A percentile compares a stretch with the other conserved stretches of the same genome.
Evolutionary conservation across 805 yeast species (phyloP).

Genomic region (Myxozyma sirexii): DNA sequence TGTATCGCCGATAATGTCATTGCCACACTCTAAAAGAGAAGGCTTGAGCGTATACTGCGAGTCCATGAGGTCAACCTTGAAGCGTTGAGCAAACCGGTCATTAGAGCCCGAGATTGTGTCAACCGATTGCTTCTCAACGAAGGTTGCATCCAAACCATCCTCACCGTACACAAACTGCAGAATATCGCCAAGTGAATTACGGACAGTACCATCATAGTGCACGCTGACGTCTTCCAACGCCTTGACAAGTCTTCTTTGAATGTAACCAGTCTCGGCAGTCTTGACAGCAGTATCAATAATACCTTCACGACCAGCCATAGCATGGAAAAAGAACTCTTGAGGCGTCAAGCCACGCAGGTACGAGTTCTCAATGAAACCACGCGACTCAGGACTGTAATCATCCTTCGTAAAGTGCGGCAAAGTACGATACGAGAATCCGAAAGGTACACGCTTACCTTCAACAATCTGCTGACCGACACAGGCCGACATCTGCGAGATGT

Average conservation of each 20-base stretch:
- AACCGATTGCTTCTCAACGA: constrained; percentile 92
- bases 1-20: constrained; percentile 87
- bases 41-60: constrained; percentile 64
- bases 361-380: constrained; percentile 97
- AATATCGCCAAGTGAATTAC: constrained; percentile 95
- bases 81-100: constrained; percentile 76
- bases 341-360: constrained; percentile 97
- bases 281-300: constrained; percentile 98
- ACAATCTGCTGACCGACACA: constrained; percentile 99
- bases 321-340: constrained; percentile 97
- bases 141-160: constrained; percentile 98
- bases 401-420: constrained; percentile 98
- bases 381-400: constrained; percentile 97
- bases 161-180: constrained; percentile 98
- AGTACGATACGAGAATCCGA: constrained; percentile 94
- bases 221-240: constrained; percentile 98
- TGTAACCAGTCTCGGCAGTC: constrained; percentile 98
- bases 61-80: constrained; percentile 83
- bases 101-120: constrained; percentile 96
- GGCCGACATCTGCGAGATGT: constrained; percentile 99
- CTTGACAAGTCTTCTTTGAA: constrained; percentile 95
- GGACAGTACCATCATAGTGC: constrained; percentile 96
- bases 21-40: constrained; percentile 80
- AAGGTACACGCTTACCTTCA: constrained; percentile 98
- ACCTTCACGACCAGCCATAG: constrained; percentile 99